These are phyloP conservation scores for Globisporangium uncinulatum DNA, from an alignment of 352 stramenopile species.

Conservation along the genomic window DNA sequence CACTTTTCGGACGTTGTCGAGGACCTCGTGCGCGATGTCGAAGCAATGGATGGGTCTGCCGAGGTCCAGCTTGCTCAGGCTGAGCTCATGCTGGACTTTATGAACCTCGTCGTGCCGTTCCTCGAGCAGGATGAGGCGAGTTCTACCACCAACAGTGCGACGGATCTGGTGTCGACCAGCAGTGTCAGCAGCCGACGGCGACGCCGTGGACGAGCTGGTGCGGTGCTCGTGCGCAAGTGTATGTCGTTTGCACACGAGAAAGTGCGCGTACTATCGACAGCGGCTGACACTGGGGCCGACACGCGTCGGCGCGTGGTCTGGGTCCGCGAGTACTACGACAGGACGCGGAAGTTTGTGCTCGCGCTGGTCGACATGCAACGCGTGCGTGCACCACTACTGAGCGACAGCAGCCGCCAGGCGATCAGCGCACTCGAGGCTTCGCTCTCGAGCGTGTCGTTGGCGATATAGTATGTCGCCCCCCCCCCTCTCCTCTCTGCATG, in stretches of 20 bases:
- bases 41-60: conserved; percentile 17
- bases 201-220: conserved; percentile 25
- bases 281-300: not conserved
- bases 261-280: conserved; percentile 2
- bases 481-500: not conserved
- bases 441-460: conserved; percentile 12
- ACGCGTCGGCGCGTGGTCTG: conserved; percentile 3
- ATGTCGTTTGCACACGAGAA: conserved; percentile 14
- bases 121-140: conserved; percentile 25
- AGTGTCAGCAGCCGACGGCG: conserved; percentile 14
- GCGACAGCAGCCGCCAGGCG: conserved; percentile 18
- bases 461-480: too few relatives aligned
- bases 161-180: not conserved
- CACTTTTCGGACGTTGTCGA: conserved; percentile 50
- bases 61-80: conserved; percentile 20
- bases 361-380: conserved; percentile 13
- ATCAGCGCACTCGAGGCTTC: conserved; percentile 20
- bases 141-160: conserved; percentile 1
- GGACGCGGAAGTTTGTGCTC: conserved; percentile 3
- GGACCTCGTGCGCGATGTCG: conserved; percentile 41
- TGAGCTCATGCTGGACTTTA: conserved; percentile 59
- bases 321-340: conserved; percentile 10
- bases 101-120: conserved; percentile 37
- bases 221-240: conserved; percentile 39
- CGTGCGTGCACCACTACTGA: conserved; percentile 9